Conservation (phyloP, 768 basidiomycete species). For the Boletales sp. region DNA sequence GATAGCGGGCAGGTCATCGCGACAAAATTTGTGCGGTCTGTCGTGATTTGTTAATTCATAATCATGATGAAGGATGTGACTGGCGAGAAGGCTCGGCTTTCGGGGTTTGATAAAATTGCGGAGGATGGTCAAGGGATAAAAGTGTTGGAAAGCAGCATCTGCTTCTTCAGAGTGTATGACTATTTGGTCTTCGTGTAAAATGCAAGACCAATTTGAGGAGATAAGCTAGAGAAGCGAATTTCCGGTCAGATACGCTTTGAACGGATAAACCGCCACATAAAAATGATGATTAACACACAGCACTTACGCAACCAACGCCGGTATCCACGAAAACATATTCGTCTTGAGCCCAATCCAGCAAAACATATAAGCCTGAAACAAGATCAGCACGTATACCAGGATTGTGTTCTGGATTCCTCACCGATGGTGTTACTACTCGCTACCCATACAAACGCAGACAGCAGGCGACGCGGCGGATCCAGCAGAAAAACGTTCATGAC, state of each 20-base stretch:
- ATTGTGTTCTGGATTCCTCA: slow-evolving; percentile 4
- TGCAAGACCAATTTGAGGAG: slow-evolving; percentile 78
- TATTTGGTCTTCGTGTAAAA: slow-evolving; percentile 60
- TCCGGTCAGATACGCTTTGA: slow-evolving; percentile 1
- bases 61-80: slow-evolving; percentile 5
- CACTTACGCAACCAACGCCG: slow-evolving; percentile 66
- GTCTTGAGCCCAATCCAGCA: slow-evolving; percentile 61
- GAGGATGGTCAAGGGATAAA: slow-evolving; percentile 51
- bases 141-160: slow-evolving; percentile 62
- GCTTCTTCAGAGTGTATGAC: slow-evolving; percentile 74
- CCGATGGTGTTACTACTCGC: slow-evolving; percentile 37
- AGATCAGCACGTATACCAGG: not conserved
- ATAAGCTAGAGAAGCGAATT: slow-evolving; percentile 38
- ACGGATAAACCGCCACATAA: slow-evolving; percentile 2
- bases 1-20: slow-evolving; percentile 38
- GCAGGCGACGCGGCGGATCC: slow-evolving; percentile 55
- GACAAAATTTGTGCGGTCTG: slow-evolving; percentile 6
- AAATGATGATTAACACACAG: not conserved
- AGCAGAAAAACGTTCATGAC: slow-evolving; percentile 79
- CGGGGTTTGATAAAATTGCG: slow-evolving; percentile 26
- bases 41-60: slow-evolving; percentile 2
- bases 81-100: slow-evolving; percentile 17
- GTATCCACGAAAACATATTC: slow-evolving; percentile 75
- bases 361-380: slow-evolving; percentile 57
- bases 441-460: slow-evolving; percentile 72